Evolutionary conservation across 2,329 filamentous ascomycete genomes (phyloP), one percentile per base, ranked within the genome.

Genomic region (Blastomyces gilchristii): DNA sequence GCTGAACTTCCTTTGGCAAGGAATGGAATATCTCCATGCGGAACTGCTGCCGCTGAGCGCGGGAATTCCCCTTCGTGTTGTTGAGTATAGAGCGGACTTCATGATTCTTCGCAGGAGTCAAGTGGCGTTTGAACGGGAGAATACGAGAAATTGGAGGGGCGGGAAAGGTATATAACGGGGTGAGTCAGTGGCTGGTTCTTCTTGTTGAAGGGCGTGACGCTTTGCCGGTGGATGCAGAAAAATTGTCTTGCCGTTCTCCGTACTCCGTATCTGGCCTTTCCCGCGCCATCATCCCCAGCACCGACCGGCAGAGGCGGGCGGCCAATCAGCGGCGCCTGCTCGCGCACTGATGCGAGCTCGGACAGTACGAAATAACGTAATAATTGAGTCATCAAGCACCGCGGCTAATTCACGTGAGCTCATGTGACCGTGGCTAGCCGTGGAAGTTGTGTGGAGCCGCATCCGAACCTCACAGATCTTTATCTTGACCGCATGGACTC

Each of bases 1-100:
- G 72, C 78, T 83, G 73, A 82, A 83, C 56, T 72, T 70, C 69
- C 79, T 76, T 74, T 77, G 78, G 77, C 76, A 64, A 22, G 61
- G 50, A 22, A 56, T 22, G 22, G 37, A n/a, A 47, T 45, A 43
- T 43, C 60, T 45, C 60, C 31, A 39, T 25, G 50, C 18, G 16
- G 60, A 57, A 18, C 50, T 62, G 25, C 57, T 34, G 25, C 41
- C 41, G 57, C 59, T 52, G 34, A 45, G 45, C 1, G 45, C 59
- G 9, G 39, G 50, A 62, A 18, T 12, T 2, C 9, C 37, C 31
- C 50, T 41, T 5, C 34, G 54, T 2, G 34, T 14, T 57, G n/a
- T 6, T 12, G 34, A 41, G 39, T n/a, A 57, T 25, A 57, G n/a
- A 41, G 11, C 18, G 18, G 54, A 39, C 34, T 39, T 57, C 54